Evolutionary conservation across 768 basidiomycete genomes (phyloP).

Genomic region (Tylopilus balloui): DNA sequence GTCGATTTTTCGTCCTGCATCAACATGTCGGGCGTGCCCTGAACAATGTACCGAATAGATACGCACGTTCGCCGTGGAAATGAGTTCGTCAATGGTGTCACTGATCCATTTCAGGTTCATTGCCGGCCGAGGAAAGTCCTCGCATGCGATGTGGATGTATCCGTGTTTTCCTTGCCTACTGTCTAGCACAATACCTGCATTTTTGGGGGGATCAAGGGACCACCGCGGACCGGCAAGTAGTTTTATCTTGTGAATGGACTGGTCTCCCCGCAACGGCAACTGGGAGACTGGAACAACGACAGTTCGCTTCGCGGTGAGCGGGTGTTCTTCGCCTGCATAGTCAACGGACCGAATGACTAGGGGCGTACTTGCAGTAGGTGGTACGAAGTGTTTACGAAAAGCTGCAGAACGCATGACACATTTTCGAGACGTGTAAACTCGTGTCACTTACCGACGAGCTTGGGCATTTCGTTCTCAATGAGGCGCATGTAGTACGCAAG

Average conservation of each 20-base stretch:
- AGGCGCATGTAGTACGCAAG: conserved; percentile 74
- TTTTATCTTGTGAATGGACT: conserved; percentile 78
- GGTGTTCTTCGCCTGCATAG: conserved; percentile 75
- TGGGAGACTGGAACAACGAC: conserved; percentile 71
- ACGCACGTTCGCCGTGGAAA: conserved; percentile 84
- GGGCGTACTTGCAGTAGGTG: conserved; percentile 54
- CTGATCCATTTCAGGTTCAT: conserved; percentile 96
- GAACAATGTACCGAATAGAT: background rate
- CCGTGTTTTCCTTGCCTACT: conserved; percentile 56
- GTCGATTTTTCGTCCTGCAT: conserved; percentile 34
- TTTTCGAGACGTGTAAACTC: conserved; percentile 4
- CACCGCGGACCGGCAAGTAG: conserved; percentile 87
- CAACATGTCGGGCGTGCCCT: conserved; percentile 13
- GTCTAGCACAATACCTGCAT: conserved; percentile 51
- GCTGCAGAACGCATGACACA: conserved; percentile 40
- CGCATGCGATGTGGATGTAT: conserved; percentile 87
- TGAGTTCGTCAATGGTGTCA: conserved; percentile 73
- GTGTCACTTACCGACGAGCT: conserved; percentile 66
- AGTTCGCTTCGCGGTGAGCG: conserved; percentile 63
- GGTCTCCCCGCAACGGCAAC: conserved; percentile 60
- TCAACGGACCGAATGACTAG: conserved; percentile 70
- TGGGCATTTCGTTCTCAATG: conserved; percentile 86
- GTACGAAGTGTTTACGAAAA: conserved; percentile 75
- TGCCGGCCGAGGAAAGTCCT: conserved; percentile 72
- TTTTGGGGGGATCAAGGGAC: conserved; percentile 67